Percentiles rank a stretch among this genome's conserved stretches.
Evolutionary conservation across 768 basidiomycete species (phyloP).

Genomic region (Amanita thiersii): DNA sequence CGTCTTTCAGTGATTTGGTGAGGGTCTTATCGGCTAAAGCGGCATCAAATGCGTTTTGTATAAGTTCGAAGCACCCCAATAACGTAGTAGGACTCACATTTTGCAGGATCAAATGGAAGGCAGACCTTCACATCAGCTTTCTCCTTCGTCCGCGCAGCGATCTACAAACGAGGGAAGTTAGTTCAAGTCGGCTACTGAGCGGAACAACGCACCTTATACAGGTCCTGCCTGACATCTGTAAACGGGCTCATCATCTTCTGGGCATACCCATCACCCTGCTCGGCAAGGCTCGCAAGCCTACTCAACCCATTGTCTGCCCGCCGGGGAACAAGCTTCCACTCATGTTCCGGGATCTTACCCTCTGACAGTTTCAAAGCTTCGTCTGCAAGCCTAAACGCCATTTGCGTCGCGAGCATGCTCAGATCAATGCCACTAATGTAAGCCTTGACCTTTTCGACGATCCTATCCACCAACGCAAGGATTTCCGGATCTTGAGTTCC

Average conservation of each 20-base stretch:
- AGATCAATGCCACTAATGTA: conserved; percentile 21
- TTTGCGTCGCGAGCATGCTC: conserved; percentile 21
- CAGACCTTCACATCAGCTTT: conserved; percentile 18
- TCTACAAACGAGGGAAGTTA: conserved; percentile 15
- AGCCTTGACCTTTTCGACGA: conserved; percentile 17
- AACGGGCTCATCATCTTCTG: conserved; percentile 19
- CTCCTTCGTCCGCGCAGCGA: conserved; percentile 30
- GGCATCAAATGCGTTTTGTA: not conserved
- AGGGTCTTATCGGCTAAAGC: conserved; percentile 19
- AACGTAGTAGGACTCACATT: conserved; percentile 17
- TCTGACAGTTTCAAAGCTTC: conserved; percentile 18
- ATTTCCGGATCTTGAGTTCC: conserved; percentile 11
- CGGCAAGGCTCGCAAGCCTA: conserved; percentile 17
- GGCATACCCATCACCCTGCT: conserved; percentile 19
- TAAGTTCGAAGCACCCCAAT: not conserved
- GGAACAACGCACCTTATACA: conserved; percentile 24
- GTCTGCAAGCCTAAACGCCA: conserved; percentile 19
- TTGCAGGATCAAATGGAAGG: conserved; percentile 27
- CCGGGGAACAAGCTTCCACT: conserved; percentile 10
- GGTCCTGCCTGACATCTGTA: conserved; percentile 25
- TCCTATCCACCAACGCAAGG: conserved; percentile 18
- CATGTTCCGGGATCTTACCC: conserved; percentile 11
- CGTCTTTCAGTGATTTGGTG: conserved; percentile 25
- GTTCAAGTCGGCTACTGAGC: not conserved
- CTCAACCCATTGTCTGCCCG: conserved; percentile 13